A percentile compares a stretch with the other conserved stretches of the same genome.
Conservation (phyloP, 169 alveolate species). For the Babesia ovata region DNA sequence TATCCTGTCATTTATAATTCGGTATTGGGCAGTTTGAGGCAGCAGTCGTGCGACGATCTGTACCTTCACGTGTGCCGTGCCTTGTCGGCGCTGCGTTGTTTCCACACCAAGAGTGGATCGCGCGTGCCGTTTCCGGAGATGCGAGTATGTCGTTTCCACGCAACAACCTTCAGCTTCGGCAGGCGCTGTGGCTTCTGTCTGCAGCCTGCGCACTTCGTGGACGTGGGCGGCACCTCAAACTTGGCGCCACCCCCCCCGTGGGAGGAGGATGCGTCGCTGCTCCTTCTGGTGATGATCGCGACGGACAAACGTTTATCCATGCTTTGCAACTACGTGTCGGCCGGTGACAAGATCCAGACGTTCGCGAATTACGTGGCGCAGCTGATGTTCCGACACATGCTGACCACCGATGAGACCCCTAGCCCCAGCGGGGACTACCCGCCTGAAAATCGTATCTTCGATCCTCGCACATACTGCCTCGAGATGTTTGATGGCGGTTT, state of each 20-base stretch:
- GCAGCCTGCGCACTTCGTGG: conserved; percentile 3
- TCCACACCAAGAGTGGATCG: neutral
- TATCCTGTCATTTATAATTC: neutral
- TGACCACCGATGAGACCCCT: conserved; percentile 4
- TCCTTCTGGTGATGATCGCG: conserved; percentile 38
- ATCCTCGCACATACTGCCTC: conserved; percentile 23
- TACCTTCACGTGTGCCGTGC: conserved; percentile 57
- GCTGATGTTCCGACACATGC: conserved; percentile 45
- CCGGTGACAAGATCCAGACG: conserved; percentile 27
- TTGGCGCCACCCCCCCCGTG: conserved; percentile 10
- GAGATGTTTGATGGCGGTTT: conserved; percentile 58
- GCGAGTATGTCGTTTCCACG: conserved; percentile 47
- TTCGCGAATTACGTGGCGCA: conserved; percentile 51
- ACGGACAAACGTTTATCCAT: conserved; percentile 34
- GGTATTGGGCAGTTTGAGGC: conserved; percentile 10
- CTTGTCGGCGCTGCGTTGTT: conserved; percentile 22
- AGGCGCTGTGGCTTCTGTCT: conserved; percentile 26
- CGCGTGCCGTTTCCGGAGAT: conserved; percentile 16
- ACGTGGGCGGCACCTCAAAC: conserved; percentile 17
- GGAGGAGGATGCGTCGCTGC: conserved; percentile 51
- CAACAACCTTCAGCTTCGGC: conserved; percentile 58
- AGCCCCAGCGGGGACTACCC: conserved; percentile 1
- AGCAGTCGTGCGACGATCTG: conserved; percentile 11
- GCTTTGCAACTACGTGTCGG: conserved; percentile 7
- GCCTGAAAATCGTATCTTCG: conserved; percentile 8